phyloP scores from a whole-genome alignment of 2,329 filamentous ascomycete species.

The Trichophyton benhamiae region DNA sequence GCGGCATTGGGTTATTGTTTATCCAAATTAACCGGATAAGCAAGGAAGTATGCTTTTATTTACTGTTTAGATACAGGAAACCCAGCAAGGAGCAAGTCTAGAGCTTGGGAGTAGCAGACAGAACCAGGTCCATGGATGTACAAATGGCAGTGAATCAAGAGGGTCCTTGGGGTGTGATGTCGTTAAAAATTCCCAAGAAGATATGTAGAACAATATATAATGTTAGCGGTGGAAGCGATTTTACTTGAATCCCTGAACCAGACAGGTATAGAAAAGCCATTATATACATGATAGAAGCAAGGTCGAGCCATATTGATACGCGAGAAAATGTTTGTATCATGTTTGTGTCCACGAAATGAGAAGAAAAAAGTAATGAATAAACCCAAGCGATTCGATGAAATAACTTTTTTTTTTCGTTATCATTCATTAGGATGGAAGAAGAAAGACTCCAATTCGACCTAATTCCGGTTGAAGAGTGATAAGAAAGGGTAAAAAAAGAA shows the following conservation, averaged over 20 bases:
- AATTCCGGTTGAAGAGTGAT: not conserved
- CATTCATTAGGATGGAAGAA: not conserved
- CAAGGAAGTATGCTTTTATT: not conserved
- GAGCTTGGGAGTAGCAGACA: not conserved
- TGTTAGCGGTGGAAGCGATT: too few species aligned
- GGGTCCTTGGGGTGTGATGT: too few species aligned
- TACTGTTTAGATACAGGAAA: too few species aligned
- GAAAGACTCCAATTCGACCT: not conserved
- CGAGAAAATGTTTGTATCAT: not conserved
- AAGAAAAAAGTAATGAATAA: not conserved
- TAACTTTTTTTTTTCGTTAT: not conserved
- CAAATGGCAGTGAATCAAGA: too few species aligned
- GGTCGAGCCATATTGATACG: not conserved
- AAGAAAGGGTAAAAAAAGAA: not conserved
- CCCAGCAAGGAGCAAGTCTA: too few species aligned
- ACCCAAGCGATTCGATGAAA: not conserved
- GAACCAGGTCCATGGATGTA: not conserved
- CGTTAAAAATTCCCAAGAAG: too few species aligned
- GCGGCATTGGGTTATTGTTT: not conserved
- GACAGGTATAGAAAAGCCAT: not conserved
- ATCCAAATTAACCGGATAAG: not conserved
- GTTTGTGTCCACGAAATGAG: not conserved
- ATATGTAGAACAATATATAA: too few species aligned
- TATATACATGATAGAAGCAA: not conserved
- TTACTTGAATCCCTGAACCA: too few species aligned